Conservation (phyloP, 2,329 filamentous ascomycete genomes). For the Penicillium sp. region DNA sequence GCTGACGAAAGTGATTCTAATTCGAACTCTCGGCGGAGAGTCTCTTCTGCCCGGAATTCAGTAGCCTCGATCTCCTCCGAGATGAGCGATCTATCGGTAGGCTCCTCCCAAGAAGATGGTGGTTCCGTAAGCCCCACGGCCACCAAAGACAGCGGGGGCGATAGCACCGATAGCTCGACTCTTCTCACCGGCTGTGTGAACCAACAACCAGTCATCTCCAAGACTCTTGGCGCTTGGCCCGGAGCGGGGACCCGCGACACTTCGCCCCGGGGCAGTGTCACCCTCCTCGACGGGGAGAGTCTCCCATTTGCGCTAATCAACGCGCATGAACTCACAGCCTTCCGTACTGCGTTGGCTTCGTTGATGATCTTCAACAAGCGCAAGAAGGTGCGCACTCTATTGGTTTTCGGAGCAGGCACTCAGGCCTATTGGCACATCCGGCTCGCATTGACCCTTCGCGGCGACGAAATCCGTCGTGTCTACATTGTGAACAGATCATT, state of each 20-base stretch:
- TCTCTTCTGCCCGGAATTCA: conserved; percentile 26
- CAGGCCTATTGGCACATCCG: conserved; percentile 96
- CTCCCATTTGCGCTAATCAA: conserved; percentile 64
- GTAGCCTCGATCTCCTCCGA: conserved; percentile 37
- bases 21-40: conserved; percentile 17
- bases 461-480: conserved; percentile 70
- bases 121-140: conserved; percentile 18
- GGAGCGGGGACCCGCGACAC: conserved; percentile 40
- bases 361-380: conserved; percentile 66
- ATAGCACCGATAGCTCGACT: conserved; percentile 29
- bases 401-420: conserved; percentile 82
- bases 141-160: conserved; percentile 13
- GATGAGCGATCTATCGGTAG: conserved; percentile 35
- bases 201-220: conserved; percentile 29
- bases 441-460: conserved; percentile 69
- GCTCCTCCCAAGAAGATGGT: conserved; percentile 32
- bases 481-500: conserved; percentile 76
- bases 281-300: conserved; percentile 58
- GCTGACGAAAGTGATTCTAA: conserved; percentile 13
- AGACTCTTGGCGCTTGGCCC: conserved; percentile 36
- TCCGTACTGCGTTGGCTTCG: conserved; percentile 63
- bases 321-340: conserved; percentile 67
- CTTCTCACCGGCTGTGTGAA: conserved; percentile 32
- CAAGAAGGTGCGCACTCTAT: conserved; percentile 69
- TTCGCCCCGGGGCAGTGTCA: conserved; percentile 59